Evolutionary conservation across 139 green algal genomes (phyloP), one percentile per base, ranked within the genome.

Genomic region (Chlamydomonas eustigma): DNA sequence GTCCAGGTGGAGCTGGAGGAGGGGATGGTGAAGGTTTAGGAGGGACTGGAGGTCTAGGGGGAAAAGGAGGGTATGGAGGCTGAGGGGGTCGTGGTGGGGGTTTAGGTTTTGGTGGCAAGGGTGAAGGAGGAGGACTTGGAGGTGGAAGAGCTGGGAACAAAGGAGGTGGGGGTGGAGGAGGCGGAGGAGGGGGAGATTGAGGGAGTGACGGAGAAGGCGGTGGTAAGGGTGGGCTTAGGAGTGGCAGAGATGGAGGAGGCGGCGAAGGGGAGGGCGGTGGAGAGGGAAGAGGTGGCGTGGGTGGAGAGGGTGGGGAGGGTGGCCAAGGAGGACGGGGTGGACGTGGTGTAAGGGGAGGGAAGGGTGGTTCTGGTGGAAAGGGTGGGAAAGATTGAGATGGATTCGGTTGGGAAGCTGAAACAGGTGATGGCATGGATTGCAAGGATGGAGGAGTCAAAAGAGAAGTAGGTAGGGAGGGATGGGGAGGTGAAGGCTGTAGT

Each of bases 101-200:
- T 39, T 69, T 51, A 12, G 76, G 76, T n/a, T 69, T 69, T 0
- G 76, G 76, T 28, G 76, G 76, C 0, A 70, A 58, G 0, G 76
- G 76, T 0, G 67, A 67, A 2, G 67, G 65, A 1, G 76, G 76
- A 5, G 67, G 66, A n/a, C 50, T 44, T 0, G 76, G 70, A 34
- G 76, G 76, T 0, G 76, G 52, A 2, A 70, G 76, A 3, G 76
- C 69, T 18, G 70, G 76, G 1, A 52, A 70, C 4, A 37, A 58
- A 2, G 76, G 70, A 0, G 70, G 70, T 0, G 37, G 44, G 3
- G 76, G 76, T 6, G 69, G 76, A 0, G 76, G 76, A 1, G 76
- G 52, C 0, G 76, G 69, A 22, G 69, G 76, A n/a, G 68, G 76
- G 38, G 68, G 76, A 24, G 69, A 70, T 25, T 69, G 70, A 25